Percentiles rank a stretch among this genome's conserved stretches.
Conservation (phyloP, 768 basidiomycete species). For the Russula foetens region DNA sequence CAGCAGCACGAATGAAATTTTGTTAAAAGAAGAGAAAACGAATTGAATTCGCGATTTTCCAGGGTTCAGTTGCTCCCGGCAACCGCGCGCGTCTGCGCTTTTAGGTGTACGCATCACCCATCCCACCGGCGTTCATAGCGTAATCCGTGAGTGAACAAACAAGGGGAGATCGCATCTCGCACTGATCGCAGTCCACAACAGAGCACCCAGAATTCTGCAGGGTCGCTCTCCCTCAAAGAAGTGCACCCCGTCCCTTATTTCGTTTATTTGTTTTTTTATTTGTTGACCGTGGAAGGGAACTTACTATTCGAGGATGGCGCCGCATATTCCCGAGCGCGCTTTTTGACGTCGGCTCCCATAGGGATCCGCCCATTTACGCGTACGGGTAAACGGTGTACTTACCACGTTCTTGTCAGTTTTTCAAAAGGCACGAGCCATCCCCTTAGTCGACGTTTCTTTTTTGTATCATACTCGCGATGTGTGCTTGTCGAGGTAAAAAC, state of each 20-base stretch:
- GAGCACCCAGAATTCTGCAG: not conserved
- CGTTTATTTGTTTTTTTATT: not conserved
- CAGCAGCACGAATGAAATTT: too few relatives aligned
- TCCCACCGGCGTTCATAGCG: not conserved
- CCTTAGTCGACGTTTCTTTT: not conserved
- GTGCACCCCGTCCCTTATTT: not conserved
- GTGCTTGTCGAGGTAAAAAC: not conserved
- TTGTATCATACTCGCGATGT: not conserved
- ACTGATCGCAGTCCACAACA: not conserved
- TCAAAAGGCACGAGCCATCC: not conserved
- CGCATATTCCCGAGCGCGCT: not conserved
- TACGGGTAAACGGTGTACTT: too few relatives aligned
- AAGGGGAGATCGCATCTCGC: not conserved
- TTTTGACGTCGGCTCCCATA: not conserved
- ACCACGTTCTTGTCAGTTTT: too few relatives aligned
- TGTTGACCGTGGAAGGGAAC: not conserved
- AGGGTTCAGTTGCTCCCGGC: not conserved
- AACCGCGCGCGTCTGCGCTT: not conserved
- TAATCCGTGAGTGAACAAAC: not conserved
- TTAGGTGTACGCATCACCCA: not conserved
- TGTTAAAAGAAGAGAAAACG: not conserved
- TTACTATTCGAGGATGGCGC: not conserved
- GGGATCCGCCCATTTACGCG: conserved; percentile 1
- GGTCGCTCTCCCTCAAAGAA: not conserved
- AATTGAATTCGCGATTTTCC: not conserved